Percentiles rank a stretch among this genome's conserved stretches.
phyloP scores from a whole-genome alignment of 31 red algal species.

The Bonnemaisonia californica region DNA sequence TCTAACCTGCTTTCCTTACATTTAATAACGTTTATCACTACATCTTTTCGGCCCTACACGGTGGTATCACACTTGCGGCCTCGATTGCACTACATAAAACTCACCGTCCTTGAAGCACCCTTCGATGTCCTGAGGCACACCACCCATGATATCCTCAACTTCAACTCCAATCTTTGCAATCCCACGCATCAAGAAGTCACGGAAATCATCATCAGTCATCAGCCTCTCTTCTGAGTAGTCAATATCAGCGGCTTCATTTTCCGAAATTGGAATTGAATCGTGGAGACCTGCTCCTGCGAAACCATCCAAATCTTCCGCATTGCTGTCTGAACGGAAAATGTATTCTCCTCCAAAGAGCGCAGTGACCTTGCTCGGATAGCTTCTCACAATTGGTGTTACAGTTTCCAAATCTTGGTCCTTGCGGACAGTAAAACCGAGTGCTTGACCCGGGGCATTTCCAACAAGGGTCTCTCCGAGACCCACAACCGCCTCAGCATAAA shows the following conservation, averaged over 20 bases:
- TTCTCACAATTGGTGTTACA: conserved; percentile 63
- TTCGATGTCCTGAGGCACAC: conserved; percentile 92
- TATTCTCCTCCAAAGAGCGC: conserved; percentile 82
- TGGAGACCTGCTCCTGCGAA: conserved; percentile 96
- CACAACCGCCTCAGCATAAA: conserved; percentile 85
- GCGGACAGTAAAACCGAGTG: conserved; percentile 82
- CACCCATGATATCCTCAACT: conserved; percentile 81
- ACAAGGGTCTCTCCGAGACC: conserved; percentile 93
- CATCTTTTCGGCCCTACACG: neutral
- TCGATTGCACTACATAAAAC: conserved; percentile 85
- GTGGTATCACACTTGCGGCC: conserved; percentile 74
- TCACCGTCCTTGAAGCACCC: conserved; percentile 86
- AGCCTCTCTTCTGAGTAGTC: conserved; percentile 80
- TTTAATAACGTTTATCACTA: no score
- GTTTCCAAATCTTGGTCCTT: conserved; percentile 77
- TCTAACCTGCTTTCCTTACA: no score
- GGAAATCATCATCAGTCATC: conserved; percentile 80
- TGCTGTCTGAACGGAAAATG: conserved; percentile 94
- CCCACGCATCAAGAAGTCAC: conserved; percentile 66
- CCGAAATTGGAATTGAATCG: conserved; percentile 75
- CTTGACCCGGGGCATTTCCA: conserved; percentile 91
- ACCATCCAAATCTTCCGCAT: conserved; percentile 92
- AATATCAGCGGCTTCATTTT: conserved; percentile 68
- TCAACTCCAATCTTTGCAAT: conserved; percentile 89
- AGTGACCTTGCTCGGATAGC: conserved; percentile 86